Base-by-base conservation (phyloP, 2,329 filamentous ascomycete genomes). In the Ramularia collo-cygni region DNA sequence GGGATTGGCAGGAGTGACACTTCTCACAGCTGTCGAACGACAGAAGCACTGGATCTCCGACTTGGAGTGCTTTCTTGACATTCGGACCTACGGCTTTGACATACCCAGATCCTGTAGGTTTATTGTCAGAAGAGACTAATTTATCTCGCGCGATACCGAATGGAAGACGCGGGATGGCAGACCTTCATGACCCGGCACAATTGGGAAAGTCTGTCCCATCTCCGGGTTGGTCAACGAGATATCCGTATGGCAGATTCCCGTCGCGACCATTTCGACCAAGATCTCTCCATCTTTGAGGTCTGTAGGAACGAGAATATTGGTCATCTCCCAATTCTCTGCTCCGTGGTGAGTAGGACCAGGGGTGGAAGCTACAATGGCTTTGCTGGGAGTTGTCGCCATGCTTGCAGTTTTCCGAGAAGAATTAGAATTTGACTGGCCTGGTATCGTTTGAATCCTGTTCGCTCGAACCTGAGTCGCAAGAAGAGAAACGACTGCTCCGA, bases 41-140 rank as follows among this genome's bases (percentile, higher is more conserved):
- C 7, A 57, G 34, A 7, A 57, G 35, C 6, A 55, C 48, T 15
- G 51, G 47, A 34, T 54, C 50, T 13, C 54, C 51, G 15, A 47
- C 37, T 34, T 41, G 38, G 13, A 55, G 10, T 19, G 33, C 28
- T 17, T 51, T 51, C 8, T 26, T 51, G n/a, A 67, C 58, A 0
- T 56, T 56, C 1, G 55, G 53, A 1, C 68, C 68, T 19, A 68
- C 51, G 17, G 59, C 52, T 39, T 62, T 59, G 12, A 75, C 68
- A 28, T 69, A 64, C 1, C 71, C 70, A 1, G 69, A 51, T 13
- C 53, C 52, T 55, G 29, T 5, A 7, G 40, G n/a, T n/a, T n/a
- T n/a, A n/a, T 26, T 17, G 24, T 36, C 24, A 46, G 37, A 24
- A 10, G n/a, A n/a, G n/a, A n/a, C n/a, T n/a, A 14, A 10, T 17